Conservation (phyloP, 441 rosid genomes). For the Pelargonium myrrhifolium region DNA sequence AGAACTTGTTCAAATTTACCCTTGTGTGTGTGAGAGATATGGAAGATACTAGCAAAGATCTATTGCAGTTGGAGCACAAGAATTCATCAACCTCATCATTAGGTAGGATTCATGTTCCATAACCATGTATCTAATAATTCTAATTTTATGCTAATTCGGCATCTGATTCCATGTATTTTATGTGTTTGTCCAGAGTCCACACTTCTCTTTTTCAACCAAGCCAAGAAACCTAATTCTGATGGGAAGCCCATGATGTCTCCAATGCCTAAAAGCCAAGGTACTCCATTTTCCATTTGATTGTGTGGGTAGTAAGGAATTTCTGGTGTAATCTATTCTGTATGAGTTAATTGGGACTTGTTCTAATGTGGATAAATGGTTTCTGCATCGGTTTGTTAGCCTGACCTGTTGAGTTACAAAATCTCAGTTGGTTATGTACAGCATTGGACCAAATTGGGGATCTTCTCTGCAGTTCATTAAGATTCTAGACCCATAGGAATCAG, state of each 20-base stretch:
- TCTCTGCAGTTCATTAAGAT: background rate
- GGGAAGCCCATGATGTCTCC: conserved; percentile 7
- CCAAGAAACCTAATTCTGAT: background rate
- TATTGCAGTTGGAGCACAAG: conserved; percentile 44
- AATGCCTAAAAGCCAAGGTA: conserved; percentile 15
- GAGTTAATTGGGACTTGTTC: background rate
- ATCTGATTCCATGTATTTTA: background rate
- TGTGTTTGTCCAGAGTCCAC: conserved; percentile 13
- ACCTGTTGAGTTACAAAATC: background rate
- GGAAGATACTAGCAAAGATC: conserved; percentile 41
- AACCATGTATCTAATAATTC: background rate
- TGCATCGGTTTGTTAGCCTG: background rate
- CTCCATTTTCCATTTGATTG: background rate
- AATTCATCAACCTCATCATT: conserved; percentile 29
- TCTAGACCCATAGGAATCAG: background rate
- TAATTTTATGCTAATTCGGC: background rate
- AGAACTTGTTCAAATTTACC: too few species aligned
- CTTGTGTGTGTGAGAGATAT: conserved; percentile 17
- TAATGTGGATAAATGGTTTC: background rate
- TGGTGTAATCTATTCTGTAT: background rate
- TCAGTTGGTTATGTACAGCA: background rate
- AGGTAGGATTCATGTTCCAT: conserved; percentile 18
- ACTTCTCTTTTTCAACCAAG: conserved; percentile 8
- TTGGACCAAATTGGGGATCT: background rate
- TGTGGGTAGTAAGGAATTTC: too few species aligned